Evolutionary conservation across 805 yeast genomes (phyloP).

Genomic region (Kodamaea jinghongensis): DNA sequence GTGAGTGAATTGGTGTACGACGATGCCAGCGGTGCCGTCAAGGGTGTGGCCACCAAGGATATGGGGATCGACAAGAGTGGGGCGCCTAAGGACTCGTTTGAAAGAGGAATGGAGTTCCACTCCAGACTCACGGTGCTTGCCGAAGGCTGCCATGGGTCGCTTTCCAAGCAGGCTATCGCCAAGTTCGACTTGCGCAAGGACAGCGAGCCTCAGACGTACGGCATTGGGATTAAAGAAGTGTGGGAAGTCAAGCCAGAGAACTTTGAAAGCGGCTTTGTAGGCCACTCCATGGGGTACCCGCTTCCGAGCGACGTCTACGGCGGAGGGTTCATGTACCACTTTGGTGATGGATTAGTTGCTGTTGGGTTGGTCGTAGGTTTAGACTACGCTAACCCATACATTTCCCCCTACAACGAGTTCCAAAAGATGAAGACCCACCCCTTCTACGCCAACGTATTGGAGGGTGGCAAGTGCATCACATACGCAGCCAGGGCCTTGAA

Average conservation of each 20-base stretch:
- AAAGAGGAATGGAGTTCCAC: constrained; percentile 95
- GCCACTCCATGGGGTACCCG: constrained; percentile 91
- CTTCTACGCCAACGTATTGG: constrained; percentile 65
- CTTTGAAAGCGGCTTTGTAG: constrained; percentile 75
- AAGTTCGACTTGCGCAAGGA: constrained; percentile 66
- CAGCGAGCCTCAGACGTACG: constrained; percentile 82
- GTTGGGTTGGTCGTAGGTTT: constrained; percentile 94
- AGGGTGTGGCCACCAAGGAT: constrained; percentile 93
- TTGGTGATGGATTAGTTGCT: constrained; percentile 87
- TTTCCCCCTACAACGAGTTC: constrained; percentile 94
- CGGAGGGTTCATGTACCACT: constrained; percentile 96
- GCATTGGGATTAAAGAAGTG: constrained; percentile 92
- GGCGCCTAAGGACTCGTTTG: constrained; percentile 76
- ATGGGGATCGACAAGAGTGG: constrained; percentile 81
- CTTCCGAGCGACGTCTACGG: constrained; percentile 74
- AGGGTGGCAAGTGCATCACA: constrained; percentile 89
- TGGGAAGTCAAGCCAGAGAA: constrained; percentile 91
- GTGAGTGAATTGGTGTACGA: constrained; percentile 72
- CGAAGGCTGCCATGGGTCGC: constrained; percentile 98
- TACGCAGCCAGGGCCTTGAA: constrained; percentile 96
- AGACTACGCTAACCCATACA: constrained; percentile 91
- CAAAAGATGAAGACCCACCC: constrained; percentile 94
- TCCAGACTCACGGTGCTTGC: constrained; percentile 87
- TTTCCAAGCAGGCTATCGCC: constrained; percentile 72
- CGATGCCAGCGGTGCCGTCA: constrained; percentile 52